These are phyloP conservation scores for Dysphania ambrosioides DNA, from an alignment of 148 eudicot species.

Conservation along the genomic window DNA sequence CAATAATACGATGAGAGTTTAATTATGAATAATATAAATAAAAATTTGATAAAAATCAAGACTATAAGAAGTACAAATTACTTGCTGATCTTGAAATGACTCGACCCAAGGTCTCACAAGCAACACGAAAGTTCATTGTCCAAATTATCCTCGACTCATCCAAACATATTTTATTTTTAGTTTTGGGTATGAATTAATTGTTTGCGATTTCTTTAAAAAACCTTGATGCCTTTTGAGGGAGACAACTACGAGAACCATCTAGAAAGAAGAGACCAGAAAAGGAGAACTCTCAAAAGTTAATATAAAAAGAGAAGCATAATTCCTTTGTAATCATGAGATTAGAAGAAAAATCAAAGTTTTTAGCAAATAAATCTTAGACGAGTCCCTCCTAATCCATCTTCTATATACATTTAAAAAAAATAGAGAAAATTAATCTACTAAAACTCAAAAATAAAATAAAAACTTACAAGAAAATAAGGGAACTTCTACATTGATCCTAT, in stretches of 20 bases:
- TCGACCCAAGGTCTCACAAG: no score
- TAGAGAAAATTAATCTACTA: no score
- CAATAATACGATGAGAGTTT: no score
- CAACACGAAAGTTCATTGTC: no score
- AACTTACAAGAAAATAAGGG: background rate
- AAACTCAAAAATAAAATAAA: no score
- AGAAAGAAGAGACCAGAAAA: constrained; percentile 22
- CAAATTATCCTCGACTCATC: no score
- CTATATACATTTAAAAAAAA: background rate
- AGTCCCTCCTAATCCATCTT: constrained; percentile 14
- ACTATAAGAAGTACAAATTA: no score
- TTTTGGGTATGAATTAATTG: background rate
- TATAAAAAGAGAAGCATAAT: constrained; percentile 32
- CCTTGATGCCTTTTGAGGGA: constrained; percentile 24
- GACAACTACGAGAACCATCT: constrained; percentile 32
- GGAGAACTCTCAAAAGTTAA: constrained; percentile 30
- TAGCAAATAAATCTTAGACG: background rate
- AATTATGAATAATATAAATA: no score
- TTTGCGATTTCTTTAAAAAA: background rate
- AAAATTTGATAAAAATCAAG: no score
- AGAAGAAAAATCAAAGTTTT: constrained; percentile 25
- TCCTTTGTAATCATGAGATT: constrained; percentile 31
- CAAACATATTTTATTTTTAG: background rate
- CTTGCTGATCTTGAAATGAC: no score
- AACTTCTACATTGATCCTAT: background rate